Percentiles rank a stretch among this genome's conserved stretches.
These are phyloP conservation scores for Cymbopogon citratus DNA, from an alignment of 176 grass and related monocot genomes.

Conservation along the genomic window DNA sequence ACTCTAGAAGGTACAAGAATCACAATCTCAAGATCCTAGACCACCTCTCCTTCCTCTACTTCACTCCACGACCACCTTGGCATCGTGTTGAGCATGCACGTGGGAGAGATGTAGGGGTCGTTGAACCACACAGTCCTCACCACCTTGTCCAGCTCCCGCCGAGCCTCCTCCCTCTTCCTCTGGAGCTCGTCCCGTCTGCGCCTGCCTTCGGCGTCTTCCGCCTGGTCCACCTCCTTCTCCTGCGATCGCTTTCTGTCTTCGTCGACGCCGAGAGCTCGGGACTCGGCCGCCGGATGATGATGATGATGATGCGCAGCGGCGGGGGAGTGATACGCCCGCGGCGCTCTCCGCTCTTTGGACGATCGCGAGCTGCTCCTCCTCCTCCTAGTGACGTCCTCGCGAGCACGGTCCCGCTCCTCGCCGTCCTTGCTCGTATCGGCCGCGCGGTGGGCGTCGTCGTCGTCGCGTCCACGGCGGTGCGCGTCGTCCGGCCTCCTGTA, in stretches of 20 bases:
- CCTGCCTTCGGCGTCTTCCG: not conserved
- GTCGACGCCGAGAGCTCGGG: not conserved
- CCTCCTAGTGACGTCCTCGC: not conserved
- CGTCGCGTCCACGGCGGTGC: not conserved
- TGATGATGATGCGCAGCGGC: not conserved
- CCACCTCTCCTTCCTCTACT: not conserved
- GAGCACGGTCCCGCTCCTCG: not conserved
- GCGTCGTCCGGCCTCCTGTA: not conserved
- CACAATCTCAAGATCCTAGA: not conserved
- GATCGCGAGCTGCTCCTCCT: not conserved
- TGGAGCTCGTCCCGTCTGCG: not conserved
- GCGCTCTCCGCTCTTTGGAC: not conserved
- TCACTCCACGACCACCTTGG: not conserved
- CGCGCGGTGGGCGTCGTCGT: not conserved
- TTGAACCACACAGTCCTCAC: slow-evolving; percentile 43
- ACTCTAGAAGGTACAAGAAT: not conserved
- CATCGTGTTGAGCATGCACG: slow-evolving; percentile 14
- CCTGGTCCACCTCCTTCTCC: not conserved
- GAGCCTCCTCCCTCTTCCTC: slow-evolving; percentile 17
- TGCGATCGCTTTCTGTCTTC: not conserved
- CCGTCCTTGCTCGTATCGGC: not conserved
- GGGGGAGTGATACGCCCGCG: not conserved
- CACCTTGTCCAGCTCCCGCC: slow-evolving; percentile 16
- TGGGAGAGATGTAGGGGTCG: slow-evolving; percentile 23
- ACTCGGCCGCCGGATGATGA: not conserved